Evolutionary conservation across 2,329 filamentous ascomycete genomes (phyloP).

Genomic region (Aspergillus ochraceoroseus): DNA sequence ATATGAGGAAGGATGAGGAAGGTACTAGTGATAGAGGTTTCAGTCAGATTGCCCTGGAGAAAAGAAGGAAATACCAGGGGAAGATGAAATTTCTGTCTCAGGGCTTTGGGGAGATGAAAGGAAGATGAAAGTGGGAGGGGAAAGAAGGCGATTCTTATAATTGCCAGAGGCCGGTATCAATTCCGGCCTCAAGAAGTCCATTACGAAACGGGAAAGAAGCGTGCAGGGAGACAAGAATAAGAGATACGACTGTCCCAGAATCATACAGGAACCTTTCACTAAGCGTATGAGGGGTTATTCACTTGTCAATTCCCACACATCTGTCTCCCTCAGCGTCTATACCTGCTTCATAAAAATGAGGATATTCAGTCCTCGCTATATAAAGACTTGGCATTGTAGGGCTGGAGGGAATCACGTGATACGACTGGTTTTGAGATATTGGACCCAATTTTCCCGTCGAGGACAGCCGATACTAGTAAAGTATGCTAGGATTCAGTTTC

Average conservation of each 20-base stretch:
- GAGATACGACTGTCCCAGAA: neutral
- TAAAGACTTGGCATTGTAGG: conserved; percentile 25
- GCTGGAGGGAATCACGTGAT: conserved; percentile 29
- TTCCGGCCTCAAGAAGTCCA: conserved; percentile 42
- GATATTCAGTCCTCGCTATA: conserved; percentile 20
- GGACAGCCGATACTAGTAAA: no score
- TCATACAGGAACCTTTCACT: neutral
- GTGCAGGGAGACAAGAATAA: conserved; percentile 22
- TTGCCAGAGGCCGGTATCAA: conserved; percentile 44
- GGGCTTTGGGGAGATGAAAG: conserved; percentile 18
- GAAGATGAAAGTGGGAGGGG: conserved; percentile 27
- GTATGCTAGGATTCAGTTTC: no score
- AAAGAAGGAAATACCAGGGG: conserved; percentile 8
- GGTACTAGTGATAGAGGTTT: conserved; percentile 4
- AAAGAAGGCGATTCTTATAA: conserved; percentile 41
- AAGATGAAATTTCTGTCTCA: conserved; percentile 14
- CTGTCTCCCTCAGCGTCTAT: neutral
- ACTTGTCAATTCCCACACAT: neutral
- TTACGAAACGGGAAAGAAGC: conserved; percentile 36
- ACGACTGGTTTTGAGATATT: conserved; percentile 20
- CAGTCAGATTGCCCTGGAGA: neutral
- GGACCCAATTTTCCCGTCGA: conserved; percentile 11
- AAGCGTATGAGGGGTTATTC: neutral
- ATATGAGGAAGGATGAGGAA: conserved; percentile 7
- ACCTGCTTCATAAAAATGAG: neutral